Percentiles rank a stretch among this genome's conserved stretches.
Conservation (phyloP, 805 yeast genomes). For the Millerozyma acaciae region DNA sequence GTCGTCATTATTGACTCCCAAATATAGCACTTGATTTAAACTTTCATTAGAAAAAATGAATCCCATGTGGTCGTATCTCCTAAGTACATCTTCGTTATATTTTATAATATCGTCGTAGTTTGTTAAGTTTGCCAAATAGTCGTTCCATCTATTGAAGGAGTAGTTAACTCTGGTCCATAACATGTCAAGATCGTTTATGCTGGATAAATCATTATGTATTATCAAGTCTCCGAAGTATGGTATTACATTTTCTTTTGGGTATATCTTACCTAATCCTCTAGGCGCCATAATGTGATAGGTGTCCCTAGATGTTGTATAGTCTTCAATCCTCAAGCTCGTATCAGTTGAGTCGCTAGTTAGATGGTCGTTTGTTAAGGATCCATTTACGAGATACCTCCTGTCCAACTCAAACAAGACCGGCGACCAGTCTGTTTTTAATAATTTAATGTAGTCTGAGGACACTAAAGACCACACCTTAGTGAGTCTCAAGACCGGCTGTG, state of each 20-base stretch:
- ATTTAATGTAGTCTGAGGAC: slow-evolving; percentile 52
- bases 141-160: slow-evolving; percentile 81
- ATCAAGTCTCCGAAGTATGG: slow-evolving; percentile 89
- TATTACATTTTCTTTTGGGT: slow-evolving; percentile 71
- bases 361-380: slow-evolving; percentile 10
- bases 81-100: slow-evolving; percentile 38
- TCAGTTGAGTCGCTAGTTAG: slow-evolving; percentile 3
- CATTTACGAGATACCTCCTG: slow-evolving; percentile 56
- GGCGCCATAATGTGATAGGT: slow-evolving; percentile 79
- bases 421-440: slow-evolving; percentile 81
- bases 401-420: slow-evolving; percentile 89
- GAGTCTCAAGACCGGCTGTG: slow-evolving; percentile 76
- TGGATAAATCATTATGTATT: slow-evolving; percentile 38
- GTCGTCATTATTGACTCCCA: slow-evolving; percentile 36
- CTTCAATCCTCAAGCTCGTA: slow-evolving; percentile 1
- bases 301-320: slow-evolving; percentile 35
- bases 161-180: slow-evolving; percentile 64
- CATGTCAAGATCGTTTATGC: slow-evolving; percentile 55
- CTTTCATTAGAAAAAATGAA: slow-evolving; percentile 42
- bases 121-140: slow-evolving; percentile 50
- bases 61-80: slow-evolving; percentile 38
- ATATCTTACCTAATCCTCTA: slow-evolving; percentile 75
- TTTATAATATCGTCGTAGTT: slow-evolving; percentile 40
- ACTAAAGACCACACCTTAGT: slow-evolving; percentile 72
- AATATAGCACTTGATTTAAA: slow-evolving; percentile 38